A percentile compares a stretch with the other conserved stretches of the same genome.
Conservation (phyloP, 805 yeast species). For the Ogataea methylovora region DNA sequence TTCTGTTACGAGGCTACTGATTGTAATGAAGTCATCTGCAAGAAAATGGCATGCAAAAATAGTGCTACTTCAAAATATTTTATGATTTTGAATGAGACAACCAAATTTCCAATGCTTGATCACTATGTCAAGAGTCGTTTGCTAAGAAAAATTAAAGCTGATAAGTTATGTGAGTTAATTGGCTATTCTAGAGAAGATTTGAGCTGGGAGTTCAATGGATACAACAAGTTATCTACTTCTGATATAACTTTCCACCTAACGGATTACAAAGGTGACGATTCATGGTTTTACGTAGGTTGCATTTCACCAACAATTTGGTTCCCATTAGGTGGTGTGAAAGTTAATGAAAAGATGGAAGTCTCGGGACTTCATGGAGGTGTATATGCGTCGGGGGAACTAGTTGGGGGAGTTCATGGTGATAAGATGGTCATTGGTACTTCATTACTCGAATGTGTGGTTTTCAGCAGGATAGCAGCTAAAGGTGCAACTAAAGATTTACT, state of each 20-base stretch:
- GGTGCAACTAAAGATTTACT: conserved; percentile 26
- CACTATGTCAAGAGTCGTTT: not conserved
- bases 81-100: not conserved
- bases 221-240: not conserved
- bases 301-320: conserved; percentile 10
- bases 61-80: not conserved
- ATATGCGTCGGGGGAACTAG: conserved; percentile 60
- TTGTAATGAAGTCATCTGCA: conserved; percentile 5
- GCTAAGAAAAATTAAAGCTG: not conserved
- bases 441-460: conserved; percentile 53
- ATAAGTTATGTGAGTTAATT: not conserved
- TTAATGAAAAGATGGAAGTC: conserved; percentile 28
- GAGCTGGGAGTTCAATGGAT: not conserved
- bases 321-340: conserved; percentile 53
- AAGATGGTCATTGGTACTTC: conserved; percentile 56
- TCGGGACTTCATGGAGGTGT: conserved; percentile 30
- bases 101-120: not conserved
- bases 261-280: not conserved
- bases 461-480: conserved; percentile 45
- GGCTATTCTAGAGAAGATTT: not conserved
- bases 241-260: not conserved
- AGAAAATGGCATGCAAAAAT: conserved; percentile 4
- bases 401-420: conserved; percentile 64
- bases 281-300: not conserved
- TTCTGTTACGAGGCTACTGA: conserved; percentile 5